Evolutionary conservation across 257 asterid genomes (phyloP).

Genomic region (Solanum chiquidenum): DNA sequence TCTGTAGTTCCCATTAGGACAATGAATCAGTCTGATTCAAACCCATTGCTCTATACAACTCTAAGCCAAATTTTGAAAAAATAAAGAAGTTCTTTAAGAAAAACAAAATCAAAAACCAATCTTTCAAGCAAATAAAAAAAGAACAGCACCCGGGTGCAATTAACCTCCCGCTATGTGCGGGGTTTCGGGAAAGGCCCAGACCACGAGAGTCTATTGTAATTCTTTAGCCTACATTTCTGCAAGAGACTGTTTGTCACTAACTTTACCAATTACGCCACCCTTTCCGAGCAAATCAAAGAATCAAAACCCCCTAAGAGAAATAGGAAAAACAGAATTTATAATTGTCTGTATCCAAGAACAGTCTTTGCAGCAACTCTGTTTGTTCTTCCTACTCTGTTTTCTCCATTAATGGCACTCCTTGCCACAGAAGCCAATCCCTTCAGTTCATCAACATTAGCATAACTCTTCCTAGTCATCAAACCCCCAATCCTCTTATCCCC

Average conservation of each 20-base stretch:
- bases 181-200: not conserved
- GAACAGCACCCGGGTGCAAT: not conserved
- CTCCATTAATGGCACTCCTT: constrained; percentile 41
- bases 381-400: constrained; percentile 12
- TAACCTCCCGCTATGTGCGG: not conserved
- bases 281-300: not conserved
- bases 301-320: not conserved
- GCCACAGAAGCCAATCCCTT: constrained; percentile 49
- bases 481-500: constrained; percentile 70
- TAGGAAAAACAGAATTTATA: constrained; percentile 7
- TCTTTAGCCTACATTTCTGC: no score
- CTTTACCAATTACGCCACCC: not conserved
- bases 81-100: not conserved
- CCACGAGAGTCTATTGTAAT: not conserved
- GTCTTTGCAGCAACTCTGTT: constrained; percentile 36
- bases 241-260: no score
- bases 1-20: not conserved
- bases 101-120: not conserved
- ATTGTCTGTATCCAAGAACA: constrained; percentile 40
- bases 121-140: not conserved
- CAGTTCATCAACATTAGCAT: constrained; percentile 59
- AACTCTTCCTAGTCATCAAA: constrained; percentile 68
- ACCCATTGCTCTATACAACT: constrained; percentile 1
- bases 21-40: not conserved
- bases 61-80: not conserved